Base-by-base conservation (phyloP, 805 yeast species). In the Diddensiella caesifluorescens region DNA sequence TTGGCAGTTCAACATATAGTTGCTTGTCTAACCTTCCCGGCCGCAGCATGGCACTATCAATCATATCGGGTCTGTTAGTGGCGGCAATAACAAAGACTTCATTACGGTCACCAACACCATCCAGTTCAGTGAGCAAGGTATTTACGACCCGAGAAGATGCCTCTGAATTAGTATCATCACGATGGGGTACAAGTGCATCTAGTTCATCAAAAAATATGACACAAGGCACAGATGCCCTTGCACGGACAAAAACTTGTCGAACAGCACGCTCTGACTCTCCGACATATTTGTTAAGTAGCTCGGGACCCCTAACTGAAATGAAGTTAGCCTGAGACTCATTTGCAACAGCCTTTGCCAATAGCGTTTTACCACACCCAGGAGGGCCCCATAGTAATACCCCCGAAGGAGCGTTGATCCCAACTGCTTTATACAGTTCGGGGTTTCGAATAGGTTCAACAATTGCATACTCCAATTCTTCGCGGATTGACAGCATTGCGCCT, bases 311-410 rank as follows among this genome's bases (percentile, higher is more conserved):
- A 23, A 92, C 88, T 7, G 95, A 84, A 28, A 92, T 92, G 63
- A 92, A 92, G 60, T 92, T 92, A 9, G 97, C 97, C 40, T 94
- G 74, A 0, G 96, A 87, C 63, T 92, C 97, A 60, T 90, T 90
- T 7, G 98, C 98, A 2, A 92, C 97, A 2, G 98, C 98, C 57
- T 92, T 92, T 1, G 97, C 97, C 22, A 92, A 69, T 38, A 92
- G 69, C 0, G 98, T 92, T 60, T 92, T 92, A 73, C 98, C 98
- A 67, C 97, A 92, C 27, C 98, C 98, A 2, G 98, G 98, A 1
- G 98, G 98, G 0, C 98, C 98, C 98, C 98, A 92, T 71, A 92
- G 74, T 20, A 92, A 66, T 1, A 92, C 98, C 44, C 98, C 98
- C 0, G 95, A 88, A 2, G 97, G 97, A 0, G 97, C 96, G 41